Conservation (phyloP, 768 basidiomycete genomes). For the Lactarius vividus region DNA sequence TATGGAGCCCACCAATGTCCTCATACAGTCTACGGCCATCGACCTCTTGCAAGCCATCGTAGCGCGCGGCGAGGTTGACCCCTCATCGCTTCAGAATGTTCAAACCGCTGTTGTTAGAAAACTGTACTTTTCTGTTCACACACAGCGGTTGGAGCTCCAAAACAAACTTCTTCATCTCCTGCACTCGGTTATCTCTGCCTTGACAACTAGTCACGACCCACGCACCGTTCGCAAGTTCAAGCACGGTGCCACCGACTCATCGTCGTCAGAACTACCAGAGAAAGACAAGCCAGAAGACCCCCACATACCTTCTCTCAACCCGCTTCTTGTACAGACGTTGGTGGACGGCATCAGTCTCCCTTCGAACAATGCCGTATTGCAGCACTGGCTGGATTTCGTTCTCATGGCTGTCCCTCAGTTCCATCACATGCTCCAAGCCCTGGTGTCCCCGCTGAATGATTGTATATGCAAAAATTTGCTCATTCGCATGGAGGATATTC, state of each 20-base stretch:
- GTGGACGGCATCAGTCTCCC: conserved; percentile 72
- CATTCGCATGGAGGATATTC: conserved; percentile 51
- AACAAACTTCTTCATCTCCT: conserved; percentile 91
- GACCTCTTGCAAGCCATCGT: conserved; percentile 83
- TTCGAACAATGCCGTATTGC: conserved; percentile 75
- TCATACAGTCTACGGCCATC: conserved; percentile 69
- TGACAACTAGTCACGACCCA: conserved; percentile 40
- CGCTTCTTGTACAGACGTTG: conserved; percentile 73
- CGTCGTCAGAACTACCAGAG: conserved; percentile 17
- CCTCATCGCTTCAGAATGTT: conserved; percentile 54
- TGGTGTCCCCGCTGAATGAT: conserved; percentile 73
- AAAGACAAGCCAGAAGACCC: conserved; percentile 37
- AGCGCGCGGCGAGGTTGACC: conserved; percentile 76
- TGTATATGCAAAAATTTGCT: conserved; percentile 73
- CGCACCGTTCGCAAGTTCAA: conserved; percentile 12
- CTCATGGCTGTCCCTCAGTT: conserved; percentile 88
- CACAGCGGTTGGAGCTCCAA: conserved; percentile 74
- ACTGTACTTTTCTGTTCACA: conserved; percentile 71
- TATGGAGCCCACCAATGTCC: conserved; percentile 60
- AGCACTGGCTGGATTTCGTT: conserved; percentile 97
- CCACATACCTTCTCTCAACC: conserved; percentile 53
- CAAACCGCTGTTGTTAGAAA: conserved; percentile 73
- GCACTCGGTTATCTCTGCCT: conserved; percentile 77
- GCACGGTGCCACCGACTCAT: conserved; percentile 8
- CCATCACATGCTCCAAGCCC: conserved; percentile 62